Evolutionary conservation across 23 red algal species (phyloP).

Genomic region (Rhodosorus marinus): DNA sequence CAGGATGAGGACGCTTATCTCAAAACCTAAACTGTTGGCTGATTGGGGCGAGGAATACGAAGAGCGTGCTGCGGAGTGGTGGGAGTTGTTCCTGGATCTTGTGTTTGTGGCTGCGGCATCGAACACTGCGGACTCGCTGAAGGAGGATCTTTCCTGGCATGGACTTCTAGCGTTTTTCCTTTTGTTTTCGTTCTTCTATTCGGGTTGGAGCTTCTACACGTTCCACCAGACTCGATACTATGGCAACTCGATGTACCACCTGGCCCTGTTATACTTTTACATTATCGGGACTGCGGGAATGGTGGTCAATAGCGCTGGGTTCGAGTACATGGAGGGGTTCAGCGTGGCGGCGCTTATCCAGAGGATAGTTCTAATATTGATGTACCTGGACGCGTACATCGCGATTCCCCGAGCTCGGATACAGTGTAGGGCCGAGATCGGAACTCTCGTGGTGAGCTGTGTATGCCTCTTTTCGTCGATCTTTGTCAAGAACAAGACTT

Average conservation of each 20-base stretch:
- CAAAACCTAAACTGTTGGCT: no score
- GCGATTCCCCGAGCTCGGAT: not conserved
- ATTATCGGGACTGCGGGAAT: not conserved
- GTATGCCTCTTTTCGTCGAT: not conserved
- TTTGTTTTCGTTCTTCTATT: not conserved
- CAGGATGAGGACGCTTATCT: no score
- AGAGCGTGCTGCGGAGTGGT: not conserved
- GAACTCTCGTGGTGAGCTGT: not conserved
- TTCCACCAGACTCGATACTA: not conserved
- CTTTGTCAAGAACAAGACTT: not conserved
- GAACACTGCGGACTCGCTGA: not conserved
- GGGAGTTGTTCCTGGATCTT: constrained; percentile 1
- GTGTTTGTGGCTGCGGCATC: not conserved
- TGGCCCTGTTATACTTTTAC: not conserved
- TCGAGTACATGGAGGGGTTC: not conserved
- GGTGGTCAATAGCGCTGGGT: not conserved
- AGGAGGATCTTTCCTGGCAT: not conserved
- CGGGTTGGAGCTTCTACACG: not conserved
- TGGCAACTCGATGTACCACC: not conserved
- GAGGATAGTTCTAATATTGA: not conserved
- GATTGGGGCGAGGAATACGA: not conserved
- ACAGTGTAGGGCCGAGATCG: not conserved
- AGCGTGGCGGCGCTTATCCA: not conserved
- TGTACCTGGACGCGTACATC: not conserved
- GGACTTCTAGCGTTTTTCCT: not conserved